Evolutionary conservation across 2,329 filamentous ascomycete species (phyloP), one percentile per base, ranked within the genome.

Genomic region (Rhynchosporium graminicola): DNA sequence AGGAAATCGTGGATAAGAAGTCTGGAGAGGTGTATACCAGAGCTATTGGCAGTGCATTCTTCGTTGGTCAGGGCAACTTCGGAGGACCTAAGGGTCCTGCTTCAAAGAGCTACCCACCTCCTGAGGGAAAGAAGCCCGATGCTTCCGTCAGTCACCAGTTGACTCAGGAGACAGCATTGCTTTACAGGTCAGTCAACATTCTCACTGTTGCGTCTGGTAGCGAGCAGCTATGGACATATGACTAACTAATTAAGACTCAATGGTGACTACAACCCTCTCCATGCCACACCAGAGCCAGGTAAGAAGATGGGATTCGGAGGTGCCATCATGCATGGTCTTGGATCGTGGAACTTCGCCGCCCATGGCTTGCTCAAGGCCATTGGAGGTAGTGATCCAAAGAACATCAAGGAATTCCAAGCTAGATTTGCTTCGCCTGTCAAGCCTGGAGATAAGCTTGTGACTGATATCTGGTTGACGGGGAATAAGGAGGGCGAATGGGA

Each of bases 241-340:
- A 28, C 36, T 33, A 10, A 38, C 42, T 45, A 26, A 67, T 72
- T 29, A 91, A 84, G 91, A 66, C 83, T 97, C 57, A 97, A 96
- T 71, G 92, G 92, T 68, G 93, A 97, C 79, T 97, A 97, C 78
- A 97, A 97, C 80, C 93, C 92, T 33, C 86, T 97, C 42, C 92
- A 97, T 75, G 92, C 91, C 6, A 90, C 90, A 20, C 92, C 92
- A 12, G 90, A 92, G 77, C 91, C 92, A 0, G 92, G 92, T 64
- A 78, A 85, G 77, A 89, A 92, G 79, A 96, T 97, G 91, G 92
- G 93, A 64, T 97, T 96, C 70, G 91, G 91, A 33, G 92, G 92
- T 40, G 81, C 86, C 69, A 97, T 97, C 76, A 90, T 96, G 75
- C 92, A 97, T 78, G 93, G 93, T 26, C 81, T 97, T 51, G 96